These are phyloP conservation scores for Fusarium sp. DNA, from an alignment of 2,329 filamentous ascomycete genomes.

Conservation along the genomic window DNA sequence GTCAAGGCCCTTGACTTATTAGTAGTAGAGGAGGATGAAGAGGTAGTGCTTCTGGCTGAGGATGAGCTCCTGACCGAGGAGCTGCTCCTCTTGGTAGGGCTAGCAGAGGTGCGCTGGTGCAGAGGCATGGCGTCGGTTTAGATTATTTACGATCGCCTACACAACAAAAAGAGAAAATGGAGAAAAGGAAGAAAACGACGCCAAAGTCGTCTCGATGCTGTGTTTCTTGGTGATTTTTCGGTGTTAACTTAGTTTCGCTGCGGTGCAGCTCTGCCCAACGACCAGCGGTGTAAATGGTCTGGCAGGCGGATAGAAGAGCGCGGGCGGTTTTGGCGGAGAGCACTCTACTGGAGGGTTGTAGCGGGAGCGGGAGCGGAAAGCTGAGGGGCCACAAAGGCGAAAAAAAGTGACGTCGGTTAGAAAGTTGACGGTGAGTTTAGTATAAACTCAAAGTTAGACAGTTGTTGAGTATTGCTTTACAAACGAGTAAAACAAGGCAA, in stretches of 20 bases:
- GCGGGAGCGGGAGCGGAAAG: conserved; percentile 43
- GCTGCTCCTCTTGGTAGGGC: conserved; percentile 45
- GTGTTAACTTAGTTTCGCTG: conserved; percentile 39
- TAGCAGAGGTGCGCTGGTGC: conserved; percentile 46
- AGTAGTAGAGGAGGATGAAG: conserved; percentile 28
- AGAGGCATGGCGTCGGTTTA: conserved; percentile 45
- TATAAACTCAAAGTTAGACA: conserved; percentile 15
- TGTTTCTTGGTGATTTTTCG: conserved; percentile 39
- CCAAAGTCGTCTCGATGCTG: conserved; percentile 34
- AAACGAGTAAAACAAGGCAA: conserved; percentile 18
- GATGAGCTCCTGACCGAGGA: conserved; percentile 40
- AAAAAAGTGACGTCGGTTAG: conserved; percentile 37
- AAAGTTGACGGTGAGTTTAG: conserved; percentile 17
- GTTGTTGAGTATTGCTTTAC: conserved; percentile 25
- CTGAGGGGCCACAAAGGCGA: conserved; percentile 40
- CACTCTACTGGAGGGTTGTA: conserved; percentile 36
- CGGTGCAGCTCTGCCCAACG: conserved; percentile 49
- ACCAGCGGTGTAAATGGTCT: conserved; percentile 43
- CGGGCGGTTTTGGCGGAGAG: conserved; percentile 40
- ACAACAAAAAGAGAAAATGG: conserved; percentile 34
- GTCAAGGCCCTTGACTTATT: conserved; percentile 40
- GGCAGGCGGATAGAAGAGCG: conserved; percentile 43
- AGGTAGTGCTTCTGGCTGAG: conserved; percentile 28
- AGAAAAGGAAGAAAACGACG: conserved; percentile 18
- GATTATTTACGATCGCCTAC: conserved; percentile 39